Conservation (phyloP, 176 grass and related monocot species). For the Musa itinerans region DNA sequence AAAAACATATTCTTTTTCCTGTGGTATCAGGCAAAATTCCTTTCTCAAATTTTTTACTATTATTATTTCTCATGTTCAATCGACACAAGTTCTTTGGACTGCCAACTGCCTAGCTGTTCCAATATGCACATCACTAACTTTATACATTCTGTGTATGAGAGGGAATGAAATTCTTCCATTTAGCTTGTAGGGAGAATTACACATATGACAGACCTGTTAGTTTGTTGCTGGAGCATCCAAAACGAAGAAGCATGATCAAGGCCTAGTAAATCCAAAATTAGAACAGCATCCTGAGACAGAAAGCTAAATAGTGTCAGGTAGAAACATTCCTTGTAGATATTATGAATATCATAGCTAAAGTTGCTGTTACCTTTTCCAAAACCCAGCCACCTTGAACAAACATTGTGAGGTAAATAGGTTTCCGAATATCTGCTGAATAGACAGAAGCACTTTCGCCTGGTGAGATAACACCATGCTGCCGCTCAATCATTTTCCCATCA, state of each 20-base stretch:
- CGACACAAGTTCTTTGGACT: not conserved
- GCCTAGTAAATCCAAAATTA: constrained; percentile 66
- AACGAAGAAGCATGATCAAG: constrained; percentile 70
- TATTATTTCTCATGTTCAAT: not conserved
- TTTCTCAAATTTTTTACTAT: not conserved
- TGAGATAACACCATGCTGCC: constrained; percentile 56
- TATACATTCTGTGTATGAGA: not conserved
- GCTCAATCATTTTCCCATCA: constrained; percentile 83
- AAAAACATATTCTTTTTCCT: no score
- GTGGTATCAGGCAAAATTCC: no score
- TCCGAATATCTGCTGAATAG: constrained; percentile 88
- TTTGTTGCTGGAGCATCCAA: constrained; percentile 88
- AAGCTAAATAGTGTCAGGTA: constrained; percentile 15
- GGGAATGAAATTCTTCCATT: not conserved
- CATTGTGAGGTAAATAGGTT: constrained; percentile 74
- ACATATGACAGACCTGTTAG: constrained; percentile 48
- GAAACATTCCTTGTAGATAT: not conserved
- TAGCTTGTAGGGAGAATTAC: not conserved
- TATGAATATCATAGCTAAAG: not conserved
- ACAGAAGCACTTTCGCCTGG: constrained; percentile 74
- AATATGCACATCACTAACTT: not conserved
- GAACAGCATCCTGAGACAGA: constrained; percentile 60
- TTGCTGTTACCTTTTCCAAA: constrained; percentile 73
- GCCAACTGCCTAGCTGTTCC: not conserved
- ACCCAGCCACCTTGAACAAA: constrained; percentile 89